Conservation (phyloP, 1,284 basidiomycete genomes). For the Melanopsichium pennsylvanicum region DNA sequence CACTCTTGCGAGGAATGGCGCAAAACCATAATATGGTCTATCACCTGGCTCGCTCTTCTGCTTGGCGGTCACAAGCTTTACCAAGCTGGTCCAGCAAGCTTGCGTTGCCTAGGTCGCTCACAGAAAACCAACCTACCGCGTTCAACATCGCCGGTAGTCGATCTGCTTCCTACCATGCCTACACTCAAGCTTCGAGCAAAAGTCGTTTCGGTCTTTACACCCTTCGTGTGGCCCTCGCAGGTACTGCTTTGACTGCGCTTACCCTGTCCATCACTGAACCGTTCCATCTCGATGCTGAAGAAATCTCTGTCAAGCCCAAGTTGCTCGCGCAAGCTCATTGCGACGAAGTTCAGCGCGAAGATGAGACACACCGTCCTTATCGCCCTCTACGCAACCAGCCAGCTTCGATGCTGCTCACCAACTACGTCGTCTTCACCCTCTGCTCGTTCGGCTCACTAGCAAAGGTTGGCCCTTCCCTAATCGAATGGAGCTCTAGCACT, state of each 20-base stretch:
- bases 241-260: slow-evolving; percentile 18
- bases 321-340: slow-evolving; percentile 27
- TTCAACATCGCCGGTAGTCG: slow-evolving; percentile 2
- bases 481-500: slow-evolving; percentile 70
- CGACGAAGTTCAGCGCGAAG: slow-evolving; percentile 29
- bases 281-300: slow-evolving; percentile 28
- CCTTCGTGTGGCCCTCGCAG: slow-evolving; percentile 20
- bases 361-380: slow-evolving; percentile 29
- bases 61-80: slow-evolving; percentile 3
- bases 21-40: slow-evolving; percentile 10
- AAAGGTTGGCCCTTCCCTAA: slow-evolving; percentile 78
- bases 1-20: slow-evolving; percentile 28
- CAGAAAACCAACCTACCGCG: background rate
- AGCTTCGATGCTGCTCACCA: slow-evolving; percentile 70
- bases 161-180: slow-evolving; percentile 4
- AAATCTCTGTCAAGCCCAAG: slow-evolving; percentile 5
- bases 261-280: slow-evolving; percentile 20
- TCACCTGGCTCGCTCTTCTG: slow-evolving; percentile 16
- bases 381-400: slow-evolving; percentile 36
- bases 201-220: slow-evolving; percentile 6
- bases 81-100: slow-evolving; percentile 9
- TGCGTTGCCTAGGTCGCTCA: slow-evolving; percentile 3
- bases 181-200: background rate
- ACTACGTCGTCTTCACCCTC: slow-evolving; percentile 82
- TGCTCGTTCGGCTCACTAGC: slow-evolving; percentile 80